Conservation (phyloP, 208 protist genomes). For the Acanthamoeba triangularis region DNA sequence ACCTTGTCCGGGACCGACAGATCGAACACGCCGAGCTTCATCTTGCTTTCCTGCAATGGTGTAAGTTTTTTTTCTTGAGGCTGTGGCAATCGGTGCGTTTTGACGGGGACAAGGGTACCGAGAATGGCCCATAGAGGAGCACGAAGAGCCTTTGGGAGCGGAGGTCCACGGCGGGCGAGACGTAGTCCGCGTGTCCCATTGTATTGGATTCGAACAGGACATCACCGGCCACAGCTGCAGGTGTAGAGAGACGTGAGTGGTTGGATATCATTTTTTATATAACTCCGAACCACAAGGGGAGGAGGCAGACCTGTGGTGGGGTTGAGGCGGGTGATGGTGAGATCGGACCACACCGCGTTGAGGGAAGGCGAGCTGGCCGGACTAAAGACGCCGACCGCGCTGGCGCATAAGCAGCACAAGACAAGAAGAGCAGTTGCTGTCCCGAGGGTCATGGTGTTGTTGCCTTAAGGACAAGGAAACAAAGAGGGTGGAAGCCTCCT, state of each 20-base stretch:
- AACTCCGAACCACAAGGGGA: neutral
- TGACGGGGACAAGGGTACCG: neutral
- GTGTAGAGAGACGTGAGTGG: neutral
- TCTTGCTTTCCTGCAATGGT: neutral
- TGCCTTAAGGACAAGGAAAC: no score
- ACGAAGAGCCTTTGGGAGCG: neutral
- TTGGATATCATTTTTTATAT: neutral
- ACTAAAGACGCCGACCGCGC: no score
- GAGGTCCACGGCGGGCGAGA: neutral
- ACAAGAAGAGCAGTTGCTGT: no score
- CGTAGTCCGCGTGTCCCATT: neutral
- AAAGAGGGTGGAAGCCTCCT: no score
- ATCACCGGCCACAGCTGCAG: neutral
- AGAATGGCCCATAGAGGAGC: neutral
- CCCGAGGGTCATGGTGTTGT: no score
- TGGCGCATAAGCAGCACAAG: no score
- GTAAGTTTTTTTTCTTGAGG: no score
- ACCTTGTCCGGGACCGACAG: neutral
- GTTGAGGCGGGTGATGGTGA: no score
- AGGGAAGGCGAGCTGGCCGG: no score
- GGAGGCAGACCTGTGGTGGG: no score
- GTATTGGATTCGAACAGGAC: neutral
- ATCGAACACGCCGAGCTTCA: neutral
- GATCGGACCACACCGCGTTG: no score
- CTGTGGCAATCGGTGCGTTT: neutral